Base-by-base conservation (phyloP, 192 early-diverging fungal genomes). In the Backusella macrospora region DNA sequence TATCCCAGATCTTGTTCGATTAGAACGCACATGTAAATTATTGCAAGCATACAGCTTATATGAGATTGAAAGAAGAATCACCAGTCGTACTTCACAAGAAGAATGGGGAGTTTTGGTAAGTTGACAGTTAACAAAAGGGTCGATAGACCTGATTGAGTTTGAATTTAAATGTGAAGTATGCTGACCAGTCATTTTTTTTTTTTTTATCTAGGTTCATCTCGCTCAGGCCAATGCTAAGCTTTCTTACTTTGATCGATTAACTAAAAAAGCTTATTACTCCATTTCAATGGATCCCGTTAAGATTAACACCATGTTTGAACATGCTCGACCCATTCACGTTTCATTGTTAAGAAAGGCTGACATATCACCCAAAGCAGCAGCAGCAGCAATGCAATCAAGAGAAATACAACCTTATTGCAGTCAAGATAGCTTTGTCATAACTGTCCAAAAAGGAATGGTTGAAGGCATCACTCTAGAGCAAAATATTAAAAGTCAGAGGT, bases 301-400 rank as follows among this genome's bases (percentile, higher is more conserved):
- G 21, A 79, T 79, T 16, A 68, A 70, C 0, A 62, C 73, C n/a
- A 75, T 74, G 68, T 79, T 66, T 21, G 78, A 79, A 38, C 78
- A 79, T 59, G 29, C 52, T 44, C 69, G 78, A 52, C 73, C 71
- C 18, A 74, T 79, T 5, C 72, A 79, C 16, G 74, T 73, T 29
- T 70, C 75, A 42, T 65, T 75, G n/a, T 39, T 79, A 39, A 40
- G 52, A 38, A 42, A 68, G 16, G 40, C 42, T 15, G 39, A 40
- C 21, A 23, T 59, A 26, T 23, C 52, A 23, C 2, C 52, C 52
- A 59, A 59, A 59, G 38, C 39, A 13, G 29, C 52, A 15, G 29
- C 52, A 15, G 21, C 21, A 9, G 21, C 21, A 23, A 26, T 26
- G 52, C 21, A 59, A 0, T n/a, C 52, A 26, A 59, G 52, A 59